Base-by-base conservation (phyloP, 768 basidiomycete species). In the Tulasnella sp. region DNA sequence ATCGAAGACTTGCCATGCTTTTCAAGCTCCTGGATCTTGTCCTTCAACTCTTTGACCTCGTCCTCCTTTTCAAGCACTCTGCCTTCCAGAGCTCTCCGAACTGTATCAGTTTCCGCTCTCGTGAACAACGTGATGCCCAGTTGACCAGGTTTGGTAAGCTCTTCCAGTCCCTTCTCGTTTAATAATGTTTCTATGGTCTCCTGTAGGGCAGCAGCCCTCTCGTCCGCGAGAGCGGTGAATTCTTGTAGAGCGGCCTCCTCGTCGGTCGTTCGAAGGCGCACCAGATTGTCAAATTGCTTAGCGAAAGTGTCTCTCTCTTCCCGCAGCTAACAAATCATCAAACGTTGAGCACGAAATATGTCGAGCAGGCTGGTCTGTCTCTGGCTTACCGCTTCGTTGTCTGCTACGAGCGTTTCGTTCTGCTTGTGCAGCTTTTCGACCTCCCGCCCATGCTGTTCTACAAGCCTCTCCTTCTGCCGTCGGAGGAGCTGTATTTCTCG, bases 31-130 rank as follows among this genome's bases (percentile, higher is more conserved):
- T 77, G 74, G 35, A 89, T 86, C 62, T 81, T 79, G 36, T 81
- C 77, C 34, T 86, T 84, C 74, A 83, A 85, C 32, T 81, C 79
- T 11, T 35, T 52, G 19, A 52, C 17, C 36, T 73, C 66, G 19
- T 66, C 65, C 70, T 40, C 67, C 68, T 89, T 77, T 32, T 83
- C 81, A 3, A 77, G 74, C 34, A 89, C 78, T 19, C 78, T 41
- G 36, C 75, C 76, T 62, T 86, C 83, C 63, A 81, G 84, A 42
- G 83, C 81, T 68, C 83, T 83, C 47, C 86, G 75, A 80, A 92
- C 90, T 69, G 87, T 86, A 72, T 92, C 87, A 6, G 88, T 90
- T 2, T 86, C 86, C 73, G 91, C 90, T 70, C 90, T 86, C 9
- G 90, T 90, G 14, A 94, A 79, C 63, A 94, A 83, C 75, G 90